Conservation (phyloP, 1,139 yeast species). For the Candida glucosophila region DNA sequence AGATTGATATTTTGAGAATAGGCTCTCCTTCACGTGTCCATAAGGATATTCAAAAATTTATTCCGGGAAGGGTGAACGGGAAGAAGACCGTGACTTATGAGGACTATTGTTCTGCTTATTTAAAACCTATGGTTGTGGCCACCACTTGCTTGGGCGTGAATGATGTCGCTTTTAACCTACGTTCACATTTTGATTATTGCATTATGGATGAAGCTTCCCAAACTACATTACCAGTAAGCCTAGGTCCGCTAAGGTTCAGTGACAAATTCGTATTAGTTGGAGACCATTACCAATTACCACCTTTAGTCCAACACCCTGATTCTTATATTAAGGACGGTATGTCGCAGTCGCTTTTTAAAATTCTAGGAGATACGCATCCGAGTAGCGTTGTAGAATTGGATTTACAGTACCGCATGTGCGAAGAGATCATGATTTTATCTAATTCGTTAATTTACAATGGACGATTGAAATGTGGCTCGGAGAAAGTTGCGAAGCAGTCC, state of each 20-base stretch:
- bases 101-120: constrained; percentile 37
- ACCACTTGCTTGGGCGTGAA: constrained; percentile 77
- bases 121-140: constrained; percentile 70
- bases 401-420: constrained; percentile 87
- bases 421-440: constrained; percentile 77
- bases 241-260: constrained; percentile 78
- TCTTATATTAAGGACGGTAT: constrained; percentile 53
- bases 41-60: constrained; percentile 49
- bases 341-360: constrained; percentile 69
- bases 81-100: constrained; percentile 36
- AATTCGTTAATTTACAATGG: constrained; percentile 74
- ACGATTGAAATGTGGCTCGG: constrained; percentile 66
- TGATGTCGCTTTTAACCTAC: constrained; percentile 48
- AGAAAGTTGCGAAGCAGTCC: constrained; percentile 48
- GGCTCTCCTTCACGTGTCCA: constrained; percentile 56
- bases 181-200: constrained; percentile 76
- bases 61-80: no score
- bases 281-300: constrained; percentile 89
- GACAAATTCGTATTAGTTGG: constrained; percentile 85
- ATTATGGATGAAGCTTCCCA: constrained; percentile 97
- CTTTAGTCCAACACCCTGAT: constrained; percentile 59
- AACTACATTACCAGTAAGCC: constrained; percentile 78
- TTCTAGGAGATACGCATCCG: constrained; percentile 65
- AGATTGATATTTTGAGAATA: constrained; percentile 46
- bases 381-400: constrained; percentile 64